Base-by-base conservation (phyloP, 2,329 filamentous ascomycete genomes). In the Apiospora aurea region DNA sequence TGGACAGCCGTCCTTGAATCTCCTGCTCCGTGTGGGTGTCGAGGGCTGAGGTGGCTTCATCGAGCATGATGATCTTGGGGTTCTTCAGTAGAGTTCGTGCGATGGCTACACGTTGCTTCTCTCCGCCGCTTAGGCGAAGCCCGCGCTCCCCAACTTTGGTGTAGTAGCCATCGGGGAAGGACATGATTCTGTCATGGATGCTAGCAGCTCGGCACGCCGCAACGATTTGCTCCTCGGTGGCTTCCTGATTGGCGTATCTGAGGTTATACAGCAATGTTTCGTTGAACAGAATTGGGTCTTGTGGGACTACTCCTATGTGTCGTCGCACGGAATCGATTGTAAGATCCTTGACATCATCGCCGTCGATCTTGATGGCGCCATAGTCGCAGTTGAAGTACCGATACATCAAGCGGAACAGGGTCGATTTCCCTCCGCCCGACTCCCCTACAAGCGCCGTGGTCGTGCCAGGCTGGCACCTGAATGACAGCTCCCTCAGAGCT, bases 361-460 rank as follows among this genome's bases (percentile, higher is more conserved):
- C 94, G 79, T 98, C 96, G 71, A 99, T 86, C 78, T 92, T 89
- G 72, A 98, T 97, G 78, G 87, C 90, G 47, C 96, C 96, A 69
- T 90, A 88, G 70, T 91, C 87, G 71, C 92, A 90, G 79, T 98
- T 97, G 85, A 98, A 99, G 83, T 98, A 99, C 24, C 96, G 93
- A 87, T 97, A 98, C 80, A 99, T 91, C 68, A 98, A 89, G 69
- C 96, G 93, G 86, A 99, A 98, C 38, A 99, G 89, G 0, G 96
- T 99, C 2, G 96, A 98, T 82, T 99, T 99, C 75, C 96, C 96
- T 72, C 96, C 96, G 66, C 96, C 96, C 44, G 96, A 98, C 81
- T 98, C 96, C 75, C 96, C 96, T 24, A 99, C 96, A 75, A 99
- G 92, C 0, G 96, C 96, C 7, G 96, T 99, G 0, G 95, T 98